Conservation (phyloP, 192 early-diverging fungal species). For the Martensiomyces pterosporus region DNA sequence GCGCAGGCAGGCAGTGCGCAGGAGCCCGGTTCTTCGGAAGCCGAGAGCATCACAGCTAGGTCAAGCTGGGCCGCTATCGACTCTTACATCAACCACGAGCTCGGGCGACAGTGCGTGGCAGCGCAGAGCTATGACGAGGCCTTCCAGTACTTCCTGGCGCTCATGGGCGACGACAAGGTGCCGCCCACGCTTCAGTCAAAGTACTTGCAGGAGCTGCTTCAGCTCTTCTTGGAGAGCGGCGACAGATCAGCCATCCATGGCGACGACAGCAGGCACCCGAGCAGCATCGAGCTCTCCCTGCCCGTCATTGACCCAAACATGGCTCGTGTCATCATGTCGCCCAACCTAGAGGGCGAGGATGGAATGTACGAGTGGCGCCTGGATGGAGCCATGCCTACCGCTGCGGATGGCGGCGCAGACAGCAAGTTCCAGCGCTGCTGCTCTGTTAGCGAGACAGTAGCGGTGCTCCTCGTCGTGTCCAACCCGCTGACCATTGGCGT, state of each 20-base stretch:
- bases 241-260: conserved; percentile 6
- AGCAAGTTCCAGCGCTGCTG: conserved; percentile 27
- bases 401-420: background rate
- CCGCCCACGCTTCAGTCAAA: conserved; percentile 44
- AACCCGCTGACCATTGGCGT: conserved; percentile 46
- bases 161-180: conserved; percentile 55
- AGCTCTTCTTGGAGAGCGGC: conserved; percentile 37
- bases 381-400: conserved; percentile 15
- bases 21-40: background rate
- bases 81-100: conserved; percentile 84
- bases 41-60: background rate
- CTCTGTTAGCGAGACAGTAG: conserved; percentile 40
- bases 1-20: background rate
- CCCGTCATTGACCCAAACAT: conserved; percentile 54
- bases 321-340: conserved; percentile 42
- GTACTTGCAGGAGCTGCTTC: conserved; percentile 47
- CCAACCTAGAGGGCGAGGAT: conserved; percentile 43
- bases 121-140: conserved; percentile 71
- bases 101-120: conserved; percentile 77
- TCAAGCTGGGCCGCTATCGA: conserved; percentile 56
- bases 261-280: background rate
- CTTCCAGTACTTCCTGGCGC: conserved; percentile 70
- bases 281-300: conserved; percentile 53
- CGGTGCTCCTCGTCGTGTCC: conserved; percentile 36
- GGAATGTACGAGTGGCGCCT: conserved; percentile 23